Conservation (phyloP, 83 land plant genomes). For the Isoetes engelmannii region DNA sequence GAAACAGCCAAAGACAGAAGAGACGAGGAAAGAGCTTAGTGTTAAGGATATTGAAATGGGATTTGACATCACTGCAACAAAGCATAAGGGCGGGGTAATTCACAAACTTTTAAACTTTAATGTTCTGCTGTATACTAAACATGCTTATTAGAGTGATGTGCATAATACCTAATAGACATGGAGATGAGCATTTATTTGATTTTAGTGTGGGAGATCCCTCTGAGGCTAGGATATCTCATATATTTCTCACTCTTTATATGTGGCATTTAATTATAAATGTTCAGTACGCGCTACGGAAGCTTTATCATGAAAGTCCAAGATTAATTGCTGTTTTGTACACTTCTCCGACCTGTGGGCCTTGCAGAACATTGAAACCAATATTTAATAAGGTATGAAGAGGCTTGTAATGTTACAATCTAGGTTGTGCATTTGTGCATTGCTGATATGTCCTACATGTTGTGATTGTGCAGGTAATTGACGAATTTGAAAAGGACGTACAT, state of each 20-base stretch:
- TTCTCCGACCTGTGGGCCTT: slow-evolving; percentile 96
- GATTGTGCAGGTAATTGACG: slow-evolving; percentile 74
- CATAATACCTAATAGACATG: too few relatives aligned
- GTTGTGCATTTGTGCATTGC: not conserved
- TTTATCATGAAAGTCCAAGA: slow-evolving; percentile 96
- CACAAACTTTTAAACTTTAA: not conserved
- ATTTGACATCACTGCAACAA: slow-evolving; percentile 79
- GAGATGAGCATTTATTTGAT: too few relatives aligned
- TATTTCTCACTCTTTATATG: too few relatives aligned
- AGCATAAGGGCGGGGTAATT: slow-evolving; percentile 90
- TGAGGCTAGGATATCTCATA: too few relatives aligned
- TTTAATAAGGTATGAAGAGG: slow-evolving; percentile 55
- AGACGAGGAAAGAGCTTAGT: slow-evolving; percentile 63
- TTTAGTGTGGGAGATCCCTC: too few relatives aligned
- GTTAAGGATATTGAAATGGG: slow-evolving; percentile 63
- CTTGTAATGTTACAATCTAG: not conserved
- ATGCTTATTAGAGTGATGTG: too few relatives aligned
- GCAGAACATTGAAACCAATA: slow-evolving; percentile 90
- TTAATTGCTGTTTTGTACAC: slow-evolving; percentile 85
- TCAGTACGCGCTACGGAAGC: slow-evolving; percentile 90
- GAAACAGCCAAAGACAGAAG: slow-evolving; percentile 57
- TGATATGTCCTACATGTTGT: not conserved
- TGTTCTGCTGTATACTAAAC: too few relatives aligned
- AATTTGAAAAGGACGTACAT: slow-evolving; percentile 73
- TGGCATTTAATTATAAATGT: not conserved